These are phyloP conservation scores for Cercospora beticola DNA, from an alignment of 2,329 filamentous ascomycete genomes.

Conservation along the genomic window DNA sequence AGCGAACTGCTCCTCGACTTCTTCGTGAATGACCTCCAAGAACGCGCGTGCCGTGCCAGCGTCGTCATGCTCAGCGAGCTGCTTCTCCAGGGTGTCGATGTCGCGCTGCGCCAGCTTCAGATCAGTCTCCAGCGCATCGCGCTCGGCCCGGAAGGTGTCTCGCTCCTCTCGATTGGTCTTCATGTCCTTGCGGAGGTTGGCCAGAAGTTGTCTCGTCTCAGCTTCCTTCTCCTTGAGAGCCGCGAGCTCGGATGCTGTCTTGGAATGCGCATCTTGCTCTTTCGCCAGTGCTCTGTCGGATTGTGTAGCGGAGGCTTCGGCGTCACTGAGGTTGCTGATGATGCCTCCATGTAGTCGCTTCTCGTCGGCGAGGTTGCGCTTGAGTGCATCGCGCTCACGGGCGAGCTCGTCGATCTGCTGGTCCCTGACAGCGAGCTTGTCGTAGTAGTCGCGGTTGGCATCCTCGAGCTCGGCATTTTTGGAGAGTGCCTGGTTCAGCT, in stretches of 20 bases:
- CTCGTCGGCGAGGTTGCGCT: not conserved
- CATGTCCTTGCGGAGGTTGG: not conserved
- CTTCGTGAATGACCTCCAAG: slow-evolving; percentile 8
- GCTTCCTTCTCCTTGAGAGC: not conserved
- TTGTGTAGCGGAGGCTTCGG: not conserved
- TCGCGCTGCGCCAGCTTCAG: not conserved
- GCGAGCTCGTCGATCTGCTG: not conserved
- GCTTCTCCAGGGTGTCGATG: not conserved
- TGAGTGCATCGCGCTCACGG: not conserved
- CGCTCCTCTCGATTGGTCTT: not conserved
- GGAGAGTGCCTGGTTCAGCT: not conserved
- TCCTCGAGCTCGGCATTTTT: slow-evolving; percentile 1
- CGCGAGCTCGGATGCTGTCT: not conserved
- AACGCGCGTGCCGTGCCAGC: slow-evolving; percentile 2
- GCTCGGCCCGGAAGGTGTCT: not conserved
- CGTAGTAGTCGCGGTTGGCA: slow-evolving; percentile 10
- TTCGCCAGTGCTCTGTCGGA: not conserved
- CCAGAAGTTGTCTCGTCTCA: not conserved
- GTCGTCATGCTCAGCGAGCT: not conserved
- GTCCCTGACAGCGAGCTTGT: slow-evolving; percentile 8
- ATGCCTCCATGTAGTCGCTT: not conserved
- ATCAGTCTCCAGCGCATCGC: slow-evolving; percentile 3
- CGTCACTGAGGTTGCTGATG: not conserved
- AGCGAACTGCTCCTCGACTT: slow-evolving; percentile 8
- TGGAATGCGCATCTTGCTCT: not conserved